These are phyloP conservation scores for Dacryopinax spathularia DNA, from an alignment of 768 basidiomycete species.

Conservation along the genomic window DNA sequence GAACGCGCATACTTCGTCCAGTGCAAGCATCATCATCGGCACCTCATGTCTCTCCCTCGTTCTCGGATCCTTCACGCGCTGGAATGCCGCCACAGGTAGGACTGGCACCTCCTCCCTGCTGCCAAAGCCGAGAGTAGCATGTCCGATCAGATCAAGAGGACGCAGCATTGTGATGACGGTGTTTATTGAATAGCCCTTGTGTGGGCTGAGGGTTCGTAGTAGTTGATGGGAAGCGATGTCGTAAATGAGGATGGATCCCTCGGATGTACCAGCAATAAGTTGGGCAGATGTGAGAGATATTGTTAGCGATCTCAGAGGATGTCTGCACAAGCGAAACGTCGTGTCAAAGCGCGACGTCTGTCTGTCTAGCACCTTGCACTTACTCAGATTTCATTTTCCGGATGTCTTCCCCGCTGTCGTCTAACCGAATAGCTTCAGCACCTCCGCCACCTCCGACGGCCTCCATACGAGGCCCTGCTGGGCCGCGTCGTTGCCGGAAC, in stretches of 20 bases:
- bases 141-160: conserved; percentile 76
- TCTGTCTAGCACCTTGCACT: conserved; percentile 16
- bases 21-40: conserved; percentile 41
- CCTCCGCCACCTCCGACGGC: conserved; percentile 63
- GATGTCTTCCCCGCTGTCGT: conserved; percentile 31
- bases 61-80: conserved; percentile 54
- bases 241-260: conserved; percentile 63
- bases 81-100: conserved; percentile 53
- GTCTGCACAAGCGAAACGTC: conserved; percentile 30
- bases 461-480: conserved; percentile 42
- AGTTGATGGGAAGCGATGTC: conserved; percentile 85
- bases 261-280: conserved; percentile 66
- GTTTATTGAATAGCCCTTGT: conserved; percentile 51
- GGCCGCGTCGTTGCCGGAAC: conserved; percentile 47
- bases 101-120: conserved; percentile 44
- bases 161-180: conserved; percentile 65
- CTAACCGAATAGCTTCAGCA: conserved; percentile 56
- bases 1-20: conserved; percentile 28
- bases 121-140: conserved; percentile 40
- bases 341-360: background rate
- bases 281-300: conserved; percentile 66
- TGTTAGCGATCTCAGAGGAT: conserved; percentile 55
- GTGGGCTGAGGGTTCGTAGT: conserved; percentile 62
- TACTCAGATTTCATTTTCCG: conserved; percentile 45
- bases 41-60: conserved; percentile 58